Base-by-base conservation (phyloP, 2,329 filamentous ascomycete species). In the Aspergillus sp. region DNA sequence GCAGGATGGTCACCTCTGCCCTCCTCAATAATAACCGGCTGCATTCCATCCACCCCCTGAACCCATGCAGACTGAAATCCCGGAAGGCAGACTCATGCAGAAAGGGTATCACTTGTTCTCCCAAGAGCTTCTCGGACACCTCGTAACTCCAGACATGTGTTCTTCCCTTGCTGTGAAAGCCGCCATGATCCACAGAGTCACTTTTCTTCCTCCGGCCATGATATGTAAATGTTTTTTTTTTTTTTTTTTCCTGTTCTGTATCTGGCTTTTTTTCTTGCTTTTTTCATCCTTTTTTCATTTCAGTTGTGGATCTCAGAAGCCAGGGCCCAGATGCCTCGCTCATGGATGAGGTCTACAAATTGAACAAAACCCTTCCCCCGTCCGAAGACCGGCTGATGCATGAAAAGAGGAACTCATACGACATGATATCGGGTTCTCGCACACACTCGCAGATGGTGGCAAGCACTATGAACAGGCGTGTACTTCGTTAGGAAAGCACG, bases 61-160 rank as follows among this genome's bases (percentile, higher is more conserved):
- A 57, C 49, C 52, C 53, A 51, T 52, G 52, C 53, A 55, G 48
- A 50, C 48, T 53, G 51, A 48, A 49, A 52, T 49, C 49, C 52
- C 47, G 42, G 42, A 51, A 55, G 53, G 53, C 52, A 58, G 52
- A 60, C 54, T 52, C 53, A 48, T 51, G 52, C 52, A 53, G 48
- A 51, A 55, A 58, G 58, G 58, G 58, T 61, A 61, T 61, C 58
- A 61, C 52, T 60, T 59, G 60, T 58, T 54, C 51, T 58, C 49
- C 51, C 49, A 49, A 53, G 53, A 55, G 51, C 42, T 58, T 56
- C 51, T 50, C 51, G 57, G 50, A 57, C 55, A 58, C 45, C 55
- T 56, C 52, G 43, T 44, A 54, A 57, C 52, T 57, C 55, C 55
- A 58, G 48, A 45, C 41, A 47, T 44, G 50, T 48, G 39, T 47